Evolutionary conservation across 225 moss, liverwort and hornwort genomes (phyloP).

Genomic region (Physcomitrium patens): DNA sequence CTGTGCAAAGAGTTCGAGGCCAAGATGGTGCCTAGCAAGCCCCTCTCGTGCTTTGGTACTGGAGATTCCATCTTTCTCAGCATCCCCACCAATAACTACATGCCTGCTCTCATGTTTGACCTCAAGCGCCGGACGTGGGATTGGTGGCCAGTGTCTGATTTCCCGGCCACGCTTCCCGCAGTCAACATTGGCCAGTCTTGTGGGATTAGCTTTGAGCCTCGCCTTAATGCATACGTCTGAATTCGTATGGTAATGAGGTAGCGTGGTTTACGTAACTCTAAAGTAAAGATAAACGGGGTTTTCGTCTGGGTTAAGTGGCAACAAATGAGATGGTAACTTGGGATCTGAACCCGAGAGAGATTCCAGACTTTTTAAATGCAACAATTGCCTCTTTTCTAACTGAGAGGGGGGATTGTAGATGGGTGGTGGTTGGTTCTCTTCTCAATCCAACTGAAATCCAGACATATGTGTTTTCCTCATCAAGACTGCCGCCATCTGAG

Average conservation of each 20-base stretch:
- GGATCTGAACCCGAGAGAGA: slow-evolving; percentile 34
- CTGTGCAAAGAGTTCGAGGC: slow-evolving; percentile 47
- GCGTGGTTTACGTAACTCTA: neutral
- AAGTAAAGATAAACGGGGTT: neutral
- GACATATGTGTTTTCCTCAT: slow-evolving; percentile 17
- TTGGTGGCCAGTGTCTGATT: slow-evolving; percentile 48
- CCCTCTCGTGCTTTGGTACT: slow-evolving; percentile 40
- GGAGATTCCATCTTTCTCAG: slow-evolving; percentile 44
- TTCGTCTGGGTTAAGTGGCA: neutral
- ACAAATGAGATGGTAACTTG: slow-evolving; percentile 25
- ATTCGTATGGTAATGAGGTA: neutral
- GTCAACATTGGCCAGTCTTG: slow-evolving; percentile 44
- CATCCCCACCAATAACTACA: slow-evolving; percentile 35
- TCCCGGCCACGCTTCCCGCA: slow-evolving; percentile 38
- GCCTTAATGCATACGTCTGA: slow-evolving; percentile 33
- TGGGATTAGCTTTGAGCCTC: slow-evolving; percentile 52
- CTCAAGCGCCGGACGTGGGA: slow-evolving; percentile 37
- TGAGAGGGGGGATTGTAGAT: neutral
- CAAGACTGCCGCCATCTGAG: slow-evolving; percentile 6
- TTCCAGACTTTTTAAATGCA: neutral
- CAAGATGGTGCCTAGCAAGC: slow-evolving; percentile 48
- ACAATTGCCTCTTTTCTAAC: neutral
- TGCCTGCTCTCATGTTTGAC: slow-evolving; percentile 50
- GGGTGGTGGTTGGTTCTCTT: neutral
- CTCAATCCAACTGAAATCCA: neutral